A percentile compares a stretch with the other conserved stretches of the same genome.
Conservation (phyloP, 352 stramenopile genomes). For the Pythium sukuiense region DNA sequence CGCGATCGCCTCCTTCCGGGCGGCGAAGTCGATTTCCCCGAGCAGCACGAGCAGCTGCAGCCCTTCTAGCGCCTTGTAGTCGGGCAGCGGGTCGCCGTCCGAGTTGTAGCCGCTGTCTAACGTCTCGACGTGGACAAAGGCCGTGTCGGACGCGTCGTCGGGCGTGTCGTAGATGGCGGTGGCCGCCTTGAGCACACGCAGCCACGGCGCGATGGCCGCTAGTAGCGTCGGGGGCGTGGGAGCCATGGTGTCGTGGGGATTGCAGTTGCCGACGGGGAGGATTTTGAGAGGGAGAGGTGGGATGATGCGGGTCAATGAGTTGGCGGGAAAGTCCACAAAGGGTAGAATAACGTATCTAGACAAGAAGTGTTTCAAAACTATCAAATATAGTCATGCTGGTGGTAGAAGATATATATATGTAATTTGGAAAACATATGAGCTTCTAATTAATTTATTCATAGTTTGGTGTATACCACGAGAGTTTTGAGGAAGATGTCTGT, state of each 20-base stretch:
- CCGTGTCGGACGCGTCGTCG: background rate
- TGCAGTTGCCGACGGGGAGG: background rate
- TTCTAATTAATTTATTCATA: too few relatives aligned
- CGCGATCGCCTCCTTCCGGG: background rate
- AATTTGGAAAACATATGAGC: too few relatives aligned
- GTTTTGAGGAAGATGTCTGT: too few relatives aligned
- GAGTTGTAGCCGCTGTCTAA: background rate
- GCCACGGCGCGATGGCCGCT: background rate
- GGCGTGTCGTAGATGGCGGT: constrained; percentile 5
- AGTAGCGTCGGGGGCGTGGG: background rate
- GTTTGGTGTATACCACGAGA: too few relatives aligned
- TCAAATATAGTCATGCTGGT: too few relatives aligned
- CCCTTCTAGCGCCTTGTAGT: background rate
- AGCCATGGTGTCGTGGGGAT: background rate
- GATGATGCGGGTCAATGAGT: background rate
- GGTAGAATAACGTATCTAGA: background rate
- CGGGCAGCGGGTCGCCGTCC: background rate
- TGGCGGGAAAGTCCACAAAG: background rate
- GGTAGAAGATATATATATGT: too few relatives aligned
- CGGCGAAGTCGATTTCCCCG: background rate
- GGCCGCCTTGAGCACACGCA: background rate
- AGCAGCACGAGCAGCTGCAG: constrained; percentile 5
- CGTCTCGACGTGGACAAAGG: background rate
- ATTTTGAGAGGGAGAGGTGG: background rate
- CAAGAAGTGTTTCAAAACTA: too few relatives aligned